Evolutionary conservation across 805 yeast species (phyloP), one percentile per base, ranked within the genome.

Genomic region (Metschnikowia proteae): DNA sequence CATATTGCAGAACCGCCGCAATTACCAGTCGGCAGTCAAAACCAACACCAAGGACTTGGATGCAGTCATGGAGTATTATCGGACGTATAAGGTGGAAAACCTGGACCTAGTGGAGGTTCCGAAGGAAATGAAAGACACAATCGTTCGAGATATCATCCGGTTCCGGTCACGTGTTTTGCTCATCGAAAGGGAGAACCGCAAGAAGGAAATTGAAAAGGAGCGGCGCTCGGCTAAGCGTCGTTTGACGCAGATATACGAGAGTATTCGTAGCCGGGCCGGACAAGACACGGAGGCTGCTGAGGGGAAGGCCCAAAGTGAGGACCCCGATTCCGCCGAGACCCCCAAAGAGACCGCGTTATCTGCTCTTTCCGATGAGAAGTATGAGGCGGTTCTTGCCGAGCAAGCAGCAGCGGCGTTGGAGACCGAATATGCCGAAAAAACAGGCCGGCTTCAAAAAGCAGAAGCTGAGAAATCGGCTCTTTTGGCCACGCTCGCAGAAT

Each of bases 71-170:
- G 60, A 64, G 29, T 66, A 67, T 56, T 69, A 66, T 53, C 60
- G 57, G 41, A 60, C 59, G 30, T 83, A 83, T 59, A 71, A 74
- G 46, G 78, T 83, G 30, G 85, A 83, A 58, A 70, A 74, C n/a
- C 65, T 68, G 40, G 87, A 82, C 56, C 60, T 83, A 46, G 65
- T 72, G 10, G 87, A 80, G 53, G 76, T 83, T 3, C 86, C 88
- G 2, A 62, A 65, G 25, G 76, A 77, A 26, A 67, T 79, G 69
- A 62, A 76, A 39, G 83, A 80, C 22, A 67, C 66, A n/a, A 77
- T 82, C 33, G 75, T 71, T 17, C 71, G 72, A 47, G 81, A 79
- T 49, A 75, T 83, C 48, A 69, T 81, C 49, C 77, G 74, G 51
- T 83, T 83, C 59, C 64, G 88, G 57, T 67, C 81, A 23, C 74